These are phyloP conservation scores for Coleophoma cylindrospora DNA, from an alignment of 2,329 filamentous ascomycete species.

Conservation along the genomic window DNA sequence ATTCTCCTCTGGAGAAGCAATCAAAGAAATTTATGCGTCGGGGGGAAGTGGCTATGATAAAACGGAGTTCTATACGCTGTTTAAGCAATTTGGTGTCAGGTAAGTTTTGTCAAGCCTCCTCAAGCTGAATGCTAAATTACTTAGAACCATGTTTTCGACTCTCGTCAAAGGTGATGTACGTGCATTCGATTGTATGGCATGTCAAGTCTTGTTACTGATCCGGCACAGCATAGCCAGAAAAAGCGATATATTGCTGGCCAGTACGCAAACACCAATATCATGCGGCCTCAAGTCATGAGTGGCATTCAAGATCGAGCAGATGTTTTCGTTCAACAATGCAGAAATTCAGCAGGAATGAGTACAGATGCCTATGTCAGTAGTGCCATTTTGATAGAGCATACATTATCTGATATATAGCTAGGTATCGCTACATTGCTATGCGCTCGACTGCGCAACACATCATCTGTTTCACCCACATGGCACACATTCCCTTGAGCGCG, in stretches of 20 bases:
- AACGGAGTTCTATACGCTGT: conserved; percentile 59
- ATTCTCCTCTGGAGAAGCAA: conserved; percentile 48
- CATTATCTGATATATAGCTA: neutral
- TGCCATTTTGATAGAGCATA: neutral
- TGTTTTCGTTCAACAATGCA: conserved; percentile 50
- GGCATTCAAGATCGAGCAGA: conserved; percentile 53
- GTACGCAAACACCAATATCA: conserved; percentile 64
- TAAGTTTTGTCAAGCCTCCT: conserved; percentile 20
- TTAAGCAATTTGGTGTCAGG: conserved; percentile 52
- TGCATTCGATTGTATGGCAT: neutral
- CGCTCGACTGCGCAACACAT: conserved; percentile 64
- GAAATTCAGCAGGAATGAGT: conserved; percentile 35
- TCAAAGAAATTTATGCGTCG: conserved; percentile 60
- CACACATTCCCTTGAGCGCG: conserved; percentile 50
- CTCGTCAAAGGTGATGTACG: conserved; percentile 21
- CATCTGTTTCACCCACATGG: conserved; percentile 66
- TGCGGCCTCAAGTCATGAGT: conserved; percentile 46
- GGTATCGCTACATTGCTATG: conserved; percentile 55
- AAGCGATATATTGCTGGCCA: conserved; percentile 61
- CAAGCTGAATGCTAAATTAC: neutral
- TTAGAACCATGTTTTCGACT: conserved; percentile 33
- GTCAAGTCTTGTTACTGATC: neutral
- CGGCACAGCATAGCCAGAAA: conserved; percentile 51
- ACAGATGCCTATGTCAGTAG: conserved; percentile 55
- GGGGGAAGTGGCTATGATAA: conserved; percentile 61